Conservation (phyloP, 2,329 filamentous ascomycete genomes). For the Sporothrix humicola region DNA sequence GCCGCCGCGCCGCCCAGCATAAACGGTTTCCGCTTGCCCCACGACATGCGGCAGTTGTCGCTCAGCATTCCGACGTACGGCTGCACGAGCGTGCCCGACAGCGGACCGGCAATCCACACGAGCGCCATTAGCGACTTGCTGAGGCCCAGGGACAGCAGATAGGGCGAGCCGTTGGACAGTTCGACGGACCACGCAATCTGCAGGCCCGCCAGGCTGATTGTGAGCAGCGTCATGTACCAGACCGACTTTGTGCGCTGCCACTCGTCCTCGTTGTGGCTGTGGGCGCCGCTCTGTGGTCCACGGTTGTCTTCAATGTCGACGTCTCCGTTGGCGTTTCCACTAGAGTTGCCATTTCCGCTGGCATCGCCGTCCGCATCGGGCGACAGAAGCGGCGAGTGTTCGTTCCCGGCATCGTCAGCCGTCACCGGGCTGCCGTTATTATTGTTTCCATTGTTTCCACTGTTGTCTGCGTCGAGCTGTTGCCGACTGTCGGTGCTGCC, state of each 20-base stretch:
- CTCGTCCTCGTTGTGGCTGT: slow-evolving; percentile 51
- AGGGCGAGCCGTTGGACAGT: slow-evolving; percentile 88
- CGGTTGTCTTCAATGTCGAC: slow-evolving; percentile 41
- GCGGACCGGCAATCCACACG: slow-evolving; percentile 82
- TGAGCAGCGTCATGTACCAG: slow-evolving; percentile 85
- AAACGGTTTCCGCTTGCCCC: slow-evolving; percentile 82
- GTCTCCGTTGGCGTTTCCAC: slow-evolving; percentile 37
- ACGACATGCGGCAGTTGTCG: slow-evolving; percentile 74
- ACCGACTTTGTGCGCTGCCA: slow-evolving; percentile 75
- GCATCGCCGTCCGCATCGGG: not conserved
- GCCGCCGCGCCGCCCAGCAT: slow-evolving; percentile 73
- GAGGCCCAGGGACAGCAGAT: slow-evolving; percentile 77
- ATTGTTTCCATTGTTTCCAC: not conserved
- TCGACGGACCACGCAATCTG: slow-evolving; percentile 97
- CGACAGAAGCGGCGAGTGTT: slow-evolving; percentile 58
- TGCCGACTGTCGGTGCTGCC: slow-evolving; percentile 10
- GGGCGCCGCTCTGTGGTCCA: slow-evolving; percentile 33
- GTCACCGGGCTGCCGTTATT: not conserved
- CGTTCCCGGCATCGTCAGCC: slow-evolving; percentile 46
- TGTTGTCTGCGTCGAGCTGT: slow-evolving; percentile 19
- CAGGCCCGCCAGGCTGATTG: slow-evolving; percentile 82
- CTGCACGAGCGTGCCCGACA: slow-evolving; percentile 79
- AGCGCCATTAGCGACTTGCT: slow-evolving; percentile 83
- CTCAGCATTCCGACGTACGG: slow-evolving; percentile 83
- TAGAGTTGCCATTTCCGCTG: not conserved